phyloP scores from a whole-genome alignment of 169 alveolate species.

The Ichthyophthirius multifiliis region DNA sequence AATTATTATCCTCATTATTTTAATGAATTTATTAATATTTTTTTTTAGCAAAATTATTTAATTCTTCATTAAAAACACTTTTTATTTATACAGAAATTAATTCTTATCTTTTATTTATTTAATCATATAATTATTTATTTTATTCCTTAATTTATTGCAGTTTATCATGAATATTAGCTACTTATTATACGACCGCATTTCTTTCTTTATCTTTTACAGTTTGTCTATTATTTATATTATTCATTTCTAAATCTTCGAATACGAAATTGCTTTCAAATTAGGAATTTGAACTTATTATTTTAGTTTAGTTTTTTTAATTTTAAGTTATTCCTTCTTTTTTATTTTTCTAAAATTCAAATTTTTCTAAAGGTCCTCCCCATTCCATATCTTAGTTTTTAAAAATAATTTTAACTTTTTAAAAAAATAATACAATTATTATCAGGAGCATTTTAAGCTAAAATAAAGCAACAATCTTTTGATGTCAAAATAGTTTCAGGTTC shows the following conservation, averaged over 20 bases:
- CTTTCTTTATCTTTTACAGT: not conserved
- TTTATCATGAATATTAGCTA: not conserved
- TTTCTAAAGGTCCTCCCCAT: conserved; percentile 48
- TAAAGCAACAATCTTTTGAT: conserved; percentile 51
- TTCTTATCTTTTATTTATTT: not conserved
- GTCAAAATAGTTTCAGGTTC: conserved; percentile 29
- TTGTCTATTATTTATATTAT: not conserved
- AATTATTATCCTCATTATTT: too few species aligned
- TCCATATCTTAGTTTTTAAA: not conserved
- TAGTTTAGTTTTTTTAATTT: not conserved
- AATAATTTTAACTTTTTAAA: not conserved
- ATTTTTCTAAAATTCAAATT: not conserved
- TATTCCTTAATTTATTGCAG: not conserved
- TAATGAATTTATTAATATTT: not conserved
- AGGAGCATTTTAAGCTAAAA: conserved; percentile 57
- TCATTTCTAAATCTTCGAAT: not conserved
- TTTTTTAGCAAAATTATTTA: not conserved
- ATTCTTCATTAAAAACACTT: not conserved
- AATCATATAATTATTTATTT: not conserved
- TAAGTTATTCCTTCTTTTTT: not conserved
- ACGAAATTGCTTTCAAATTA: not conserved
- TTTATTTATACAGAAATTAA: not conserved
- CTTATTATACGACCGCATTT: not conserved
- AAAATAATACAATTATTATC: not conserved
- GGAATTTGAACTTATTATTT: not conserved